Percentiles rank a stretch among this genome's conserved stretches.
These are phyloP conservation scores for Backusella tuberculispora DNA, from an alignment of 192 early-diverging fungal species.

Conservation along the genomic window DNA sequence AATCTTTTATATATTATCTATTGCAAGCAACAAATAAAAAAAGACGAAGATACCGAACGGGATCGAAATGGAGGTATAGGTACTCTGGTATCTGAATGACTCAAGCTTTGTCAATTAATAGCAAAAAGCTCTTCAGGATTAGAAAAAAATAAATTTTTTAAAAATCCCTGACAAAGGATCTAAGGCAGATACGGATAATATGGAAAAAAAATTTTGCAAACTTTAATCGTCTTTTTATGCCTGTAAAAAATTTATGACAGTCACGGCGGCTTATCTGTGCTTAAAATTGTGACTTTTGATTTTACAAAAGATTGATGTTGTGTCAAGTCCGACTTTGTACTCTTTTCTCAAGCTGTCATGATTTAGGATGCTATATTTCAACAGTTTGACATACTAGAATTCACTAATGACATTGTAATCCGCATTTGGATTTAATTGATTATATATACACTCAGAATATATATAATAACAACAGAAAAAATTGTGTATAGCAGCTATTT, in stretches of 20 bases:
- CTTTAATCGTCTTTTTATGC: constrained; percentile 10
- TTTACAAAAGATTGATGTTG: too few species aligned
- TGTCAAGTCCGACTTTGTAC: too few species aligned
- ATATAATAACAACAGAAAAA: too few species aligned
- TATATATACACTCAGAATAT: too few species aligned
- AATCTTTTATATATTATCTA: neutral
- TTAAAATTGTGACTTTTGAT: neutral
- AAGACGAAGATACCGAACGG: constrained; percentile 10
- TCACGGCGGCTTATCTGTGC: neutral
- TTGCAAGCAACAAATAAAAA: neutral
- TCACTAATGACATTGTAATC: too few species aligned
- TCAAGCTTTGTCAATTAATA: constrained; percentile 31
- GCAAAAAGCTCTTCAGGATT: constrained; percentile 10
- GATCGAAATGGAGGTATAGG: constrained; percentile 29
- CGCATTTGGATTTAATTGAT: too few species aligned
- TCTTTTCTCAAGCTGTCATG: too few species aligned
- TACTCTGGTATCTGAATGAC: constrained; percentile 34
- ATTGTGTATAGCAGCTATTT: too few species aligned
- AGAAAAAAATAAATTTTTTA: neutral
- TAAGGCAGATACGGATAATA: constrained; percentile 33
- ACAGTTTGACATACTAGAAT: too few species aligned
- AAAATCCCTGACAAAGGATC: constrained; percentile 26
- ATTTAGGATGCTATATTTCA: too few species aligned
- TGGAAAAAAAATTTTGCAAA: neutral
- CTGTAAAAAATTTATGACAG: neutral